Conservation (phyloP, 306 rosid species). For the Inga laurina region DNA sequence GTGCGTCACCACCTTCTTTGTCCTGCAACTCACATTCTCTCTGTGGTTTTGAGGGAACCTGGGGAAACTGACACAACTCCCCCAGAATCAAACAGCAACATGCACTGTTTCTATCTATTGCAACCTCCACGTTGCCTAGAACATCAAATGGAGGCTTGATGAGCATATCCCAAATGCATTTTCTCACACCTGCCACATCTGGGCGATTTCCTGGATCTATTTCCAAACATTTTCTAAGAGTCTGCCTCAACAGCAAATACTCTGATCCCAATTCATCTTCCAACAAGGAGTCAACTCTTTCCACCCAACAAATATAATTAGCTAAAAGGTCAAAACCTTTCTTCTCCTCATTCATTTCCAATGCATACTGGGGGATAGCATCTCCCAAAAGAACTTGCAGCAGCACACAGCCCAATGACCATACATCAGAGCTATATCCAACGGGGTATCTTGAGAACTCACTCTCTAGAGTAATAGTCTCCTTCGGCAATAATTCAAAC, state of each 20-base stretch:
- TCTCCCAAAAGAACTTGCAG: slow-evolving; percentile 60
- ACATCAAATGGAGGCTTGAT: slow-evolving; percentile 54
- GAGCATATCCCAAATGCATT: slow-evolving; percentile 60
- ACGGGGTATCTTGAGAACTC: slow-evolving; percentile 36
- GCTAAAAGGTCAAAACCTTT: slow-evolving; percentile 37
- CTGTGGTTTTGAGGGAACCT: slow-evolving; percentile 33
- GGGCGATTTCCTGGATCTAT: slow-evolving; percentile 68
- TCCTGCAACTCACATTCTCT: slow-evolving; percentile 41
- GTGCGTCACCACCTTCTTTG: slow-evolving; percentile 28
- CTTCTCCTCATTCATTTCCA: slow-evolving; percentile 39
- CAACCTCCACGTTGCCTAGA: slow-evolving; percentile 44
- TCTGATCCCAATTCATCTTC: slow-evolving; percentile 57
- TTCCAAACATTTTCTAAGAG: slow-evolving; percentile 60
- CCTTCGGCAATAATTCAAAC: slow-evolving; percentile 52
- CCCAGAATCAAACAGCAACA: slow-evolving; percentile 58
- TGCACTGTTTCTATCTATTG: slow-evolving; percentile 25
- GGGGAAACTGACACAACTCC: slow-evolving; percentile 51
- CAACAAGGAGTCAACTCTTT: slow-evolving; percentile 55
- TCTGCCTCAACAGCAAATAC: slow-evolving; percentile 46
- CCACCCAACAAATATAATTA: slow-evolving; percentile 55
- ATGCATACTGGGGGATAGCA: slow-evolving; percentile 38
- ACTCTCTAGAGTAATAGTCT: slow-evolving; percentile 38
- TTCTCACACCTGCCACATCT: slow-evolving; percentile 57
- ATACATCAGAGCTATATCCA: slow-evolving; percentile 69
- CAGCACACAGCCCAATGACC: slow-evolving; percentile 74